Evolutionary conservation across 176 grass and related monocot species (phyloP), one percentile per base, ranked within the genome.

Genomic region (Hyparrhenia diplandra): DNA sequence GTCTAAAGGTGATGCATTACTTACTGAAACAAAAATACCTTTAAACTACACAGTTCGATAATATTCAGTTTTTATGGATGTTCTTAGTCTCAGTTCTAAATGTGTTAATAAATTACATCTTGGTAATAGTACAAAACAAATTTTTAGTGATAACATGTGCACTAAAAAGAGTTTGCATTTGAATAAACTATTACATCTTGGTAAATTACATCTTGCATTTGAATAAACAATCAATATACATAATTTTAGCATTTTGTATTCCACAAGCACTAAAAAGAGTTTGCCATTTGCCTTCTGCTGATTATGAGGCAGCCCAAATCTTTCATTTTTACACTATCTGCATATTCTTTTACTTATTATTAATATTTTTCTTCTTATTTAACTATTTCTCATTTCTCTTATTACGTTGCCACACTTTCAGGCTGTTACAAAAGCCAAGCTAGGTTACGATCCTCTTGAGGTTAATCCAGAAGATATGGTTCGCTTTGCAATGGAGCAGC

Each of bases 381-480:
- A 36, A 74, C 13, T 37, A 13, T 67, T 55, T 80, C 24, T 24
- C 63, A 67, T 62, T 86, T 77, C 45, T 80, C 51, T 64, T 85
- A 52, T 64, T 87, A 52, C 34, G 71, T 82, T 87, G 67, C 88
- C 49, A 86, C 78, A 80, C 41, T 81, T 67, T 59, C 80, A 98
- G 95, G 92, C 92, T 89, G 95, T 98, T 80, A 98, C 95, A 75
- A 98, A 98, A 86, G 95, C 88, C 69, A 98, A 98, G 87, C 80
- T 98, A 82, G 95, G 95, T 75, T 98, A 98, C 58, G 61, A 98
- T 89, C 95, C 95, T 62, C 67, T 98, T 66, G 95, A 98, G 76
- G 92, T 98, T 51, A 94, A 98, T 84, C 92, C 95, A 80, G 95
- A 98, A 94, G 92, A 98, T 84, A 98, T 98, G 95, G 95, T 98